phyloP scores from a whole-genome alignment of 2,329 filamentous ascomycete species.

The Peltaster fructicola region DNA sequence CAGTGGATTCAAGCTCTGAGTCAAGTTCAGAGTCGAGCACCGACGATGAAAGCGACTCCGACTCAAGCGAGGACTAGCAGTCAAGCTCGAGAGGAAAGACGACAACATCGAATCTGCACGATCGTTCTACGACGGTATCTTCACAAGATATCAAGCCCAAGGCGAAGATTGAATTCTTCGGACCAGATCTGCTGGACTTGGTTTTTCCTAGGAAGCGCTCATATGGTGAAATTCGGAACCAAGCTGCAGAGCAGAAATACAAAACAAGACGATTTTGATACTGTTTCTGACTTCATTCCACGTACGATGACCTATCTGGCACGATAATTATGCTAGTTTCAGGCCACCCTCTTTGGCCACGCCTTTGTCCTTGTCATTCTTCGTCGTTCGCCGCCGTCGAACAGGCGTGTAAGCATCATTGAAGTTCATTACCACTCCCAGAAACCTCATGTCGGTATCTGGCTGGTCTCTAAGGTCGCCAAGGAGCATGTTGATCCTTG shows the following conservation, averaged over 20 bases:
- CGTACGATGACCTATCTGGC: constrained; percentile 1
- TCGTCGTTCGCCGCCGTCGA: constrained; percentile 34
- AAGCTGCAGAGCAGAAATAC: constrained; percentile 1
- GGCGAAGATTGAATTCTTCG: constrained; percentile 3
- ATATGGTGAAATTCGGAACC: neutral
- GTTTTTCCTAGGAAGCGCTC: constrained; percentile 1
- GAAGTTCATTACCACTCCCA: constrained; percentile 97
- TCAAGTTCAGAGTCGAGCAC: constrained; percentile 2
- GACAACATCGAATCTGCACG: neutral
- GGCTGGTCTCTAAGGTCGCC: constrained; percentile 86
- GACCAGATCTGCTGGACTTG: constrained; percentile 2
- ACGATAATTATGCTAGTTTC: constrained; percentile 1
- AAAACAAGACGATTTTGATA: constrained; percentile 3
- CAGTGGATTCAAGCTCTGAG: neutral
- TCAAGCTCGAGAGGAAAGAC: constrained; percentile 3
- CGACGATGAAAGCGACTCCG: constrained; percentile 2
- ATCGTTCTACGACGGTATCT: neutral
- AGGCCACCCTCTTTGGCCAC: constrained; percentile 1
- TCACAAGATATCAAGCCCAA: neutral
- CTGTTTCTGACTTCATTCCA: constrained; percentile 3
- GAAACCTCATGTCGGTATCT: constrained; percentile 85
- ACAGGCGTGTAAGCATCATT: constrained; percentile 86
- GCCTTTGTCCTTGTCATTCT: constrained; percentile 7
- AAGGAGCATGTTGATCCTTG: constrained; percentile 60
- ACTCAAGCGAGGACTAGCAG: constrained; percentile 1